Evolutionary conservation across 2,329 filamentous ascomycete species (phyloP).

Genomic region (Fusarium neocosmosporiellum): DNA sequence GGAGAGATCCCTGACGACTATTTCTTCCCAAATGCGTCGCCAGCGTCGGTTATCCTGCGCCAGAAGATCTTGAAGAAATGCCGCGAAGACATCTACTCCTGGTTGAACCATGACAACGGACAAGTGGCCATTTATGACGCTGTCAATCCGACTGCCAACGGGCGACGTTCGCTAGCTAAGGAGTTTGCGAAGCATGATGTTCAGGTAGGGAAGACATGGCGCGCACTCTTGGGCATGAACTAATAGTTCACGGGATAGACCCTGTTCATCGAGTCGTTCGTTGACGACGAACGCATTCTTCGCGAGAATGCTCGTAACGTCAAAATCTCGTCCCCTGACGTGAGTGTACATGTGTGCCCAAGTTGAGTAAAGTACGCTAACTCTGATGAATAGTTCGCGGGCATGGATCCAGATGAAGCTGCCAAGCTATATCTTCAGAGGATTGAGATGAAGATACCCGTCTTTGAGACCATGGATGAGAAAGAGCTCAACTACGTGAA

Average conservation of each 20-base stretch:
- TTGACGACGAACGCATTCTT: slow-evolving; percentile 92
- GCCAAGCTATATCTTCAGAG: slow-evolving; percentile 90
- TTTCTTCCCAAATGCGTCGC: slow-evolving; percentile 95
- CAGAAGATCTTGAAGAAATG: slow-evolving; percentile 99
- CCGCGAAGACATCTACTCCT: slow-evolving; percentile 95
- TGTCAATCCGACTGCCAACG: slow-evolving; percentile 89
- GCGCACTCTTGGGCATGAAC: background rate
- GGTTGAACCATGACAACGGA: slow-evolving; percentile 96
- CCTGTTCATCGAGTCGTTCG: slow-evolving; percentile 95
- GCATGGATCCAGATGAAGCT: slow-evolving; percentile 92
- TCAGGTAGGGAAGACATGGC: slow-evolving; percentile 64
- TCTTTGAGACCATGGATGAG: slow-evolving; percentile 97
- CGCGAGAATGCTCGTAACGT: slow-evolving; percentile 97
- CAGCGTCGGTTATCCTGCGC: slow-evolving; percentile 89
- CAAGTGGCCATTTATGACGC: slow-evolving; percentile 99
- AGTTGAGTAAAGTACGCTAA: slow-evolving; percentile 5
- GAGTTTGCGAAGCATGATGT: slow-evolving; percentile 99
- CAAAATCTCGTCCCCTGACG: slow-evolving; percentile 97
- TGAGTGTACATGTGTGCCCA: slow-evolving; percentile 55
- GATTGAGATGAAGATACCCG: slow-evolving; percentile 91
- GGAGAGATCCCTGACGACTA: slow-evolving; percentile 95
- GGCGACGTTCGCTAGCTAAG: slow-evolving; percentile 86
- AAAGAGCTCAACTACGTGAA: slow-evolving; percentile 96
- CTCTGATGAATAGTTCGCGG: slow-evolving; percentile 72
- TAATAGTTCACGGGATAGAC: slow-evolving; percentile 65